Evolutionary conservation across 495 filamentous ascomycete genomes (phyloP), one percentile per base, ranked within the genome.

Genomic region (Choiromyces venosus): DNA sequence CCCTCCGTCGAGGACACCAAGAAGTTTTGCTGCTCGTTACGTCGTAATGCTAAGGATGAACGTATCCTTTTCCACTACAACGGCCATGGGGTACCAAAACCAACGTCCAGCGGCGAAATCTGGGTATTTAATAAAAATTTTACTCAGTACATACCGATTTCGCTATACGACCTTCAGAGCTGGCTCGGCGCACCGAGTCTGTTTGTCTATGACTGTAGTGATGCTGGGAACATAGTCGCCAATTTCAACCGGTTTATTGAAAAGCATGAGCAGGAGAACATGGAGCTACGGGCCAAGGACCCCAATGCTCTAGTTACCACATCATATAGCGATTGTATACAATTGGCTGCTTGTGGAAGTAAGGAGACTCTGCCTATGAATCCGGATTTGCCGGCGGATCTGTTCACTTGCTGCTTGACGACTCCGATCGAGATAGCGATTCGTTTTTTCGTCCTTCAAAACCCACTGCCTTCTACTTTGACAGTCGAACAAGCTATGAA

Each of bases 41-140:
- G 95, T 14, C 87, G 93, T 36, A 97, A 94, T 80, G 94, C 96
- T 38, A 96, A 97, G 82, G 93, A 97, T 68, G 95, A 99, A 83
- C 86, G 95, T 39, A 91, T 98, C 6, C 86, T 99, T 6, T 93
- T 98, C 78, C 95, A 99, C 82, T 99, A 98, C 85, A 99, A 99
- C 77, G 95, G 95, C 37, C 95, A 99, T 82, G 95, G 95, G 35
- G 95, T 99, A n/a, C 95, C 95, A 7, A 91, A 97, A 77, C 95
- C 95, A 38, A 99, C 95, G 5, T 88, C 91, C 5, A 97, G 94
- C 4, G 95, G 95, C 14, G 95, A 99, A 82, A 96, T 99, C 18
- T 99, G 95, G 95, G 96, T 98, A 3, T 99, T 99, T 83, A 99
- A 99, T 83, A 94, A 92, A 74, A 97, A 92, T 77, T 99, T 97